Evolutionary conservation across 768 basidiomycete species (phyloP), one percentile per base, ranked within the genome.

Genomic region (Cubamyces sp.): DNA sequence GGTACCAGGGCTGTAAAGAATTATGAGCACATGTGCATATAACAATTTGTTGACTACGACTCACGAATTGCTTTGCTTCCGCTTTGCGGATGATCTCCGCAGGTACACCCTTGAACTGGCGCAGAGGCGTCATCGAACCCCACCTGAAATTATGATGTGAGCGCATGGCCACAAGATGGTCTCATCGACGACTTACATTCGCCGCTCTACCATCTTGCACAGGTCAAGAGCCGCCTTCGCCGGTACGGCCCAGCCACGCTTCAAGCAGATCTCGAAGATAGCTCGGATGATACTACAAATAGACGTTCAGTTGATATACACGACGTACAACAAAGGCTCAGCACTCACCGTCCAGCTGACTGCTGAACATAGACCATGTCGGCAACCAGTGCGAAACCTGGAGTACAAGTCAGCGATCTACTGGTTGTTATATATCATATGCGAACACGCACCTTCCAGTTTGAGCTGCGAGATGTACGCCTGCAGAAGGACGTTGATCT

Each of bases 331-430:
- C 2, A 37, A 54, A n/a, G 34, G 34, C 34, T 34, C 16, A 6
- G 52, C 12, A 72, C 81, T 58, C 61, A 90, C 82, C 93, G 90
- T 51, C 97, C 97, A 2, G 97, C 97, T 8, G 95, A 97, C 70
- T 99, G 97, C 61, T 95, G 93, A 3, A 99, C 91, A 71, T 95
- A 98, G 9, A 99, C 94, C 92, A 93, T 94, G 66, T 94, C 91
- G 0, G 92, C 91, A 1, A 94, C 87, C 1, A 94, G 83, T 0
- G 91, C 91, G 64, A 94, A 92, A 1, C 91, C 88, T 88, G 50
- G 25, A 4, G 4, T 21, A 53, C 1, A 43, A 37, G 18, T 34
- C 41, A 18, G 25, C n/a, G 19, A 46, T 26, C 45, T 21, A 16
- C 11, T 37, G 1, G 9, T 12, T 50, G 30, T 21, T 19, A n/a